Conservation (phyloP, 441 rosid species). For the Erodium moschatum region DNA sequence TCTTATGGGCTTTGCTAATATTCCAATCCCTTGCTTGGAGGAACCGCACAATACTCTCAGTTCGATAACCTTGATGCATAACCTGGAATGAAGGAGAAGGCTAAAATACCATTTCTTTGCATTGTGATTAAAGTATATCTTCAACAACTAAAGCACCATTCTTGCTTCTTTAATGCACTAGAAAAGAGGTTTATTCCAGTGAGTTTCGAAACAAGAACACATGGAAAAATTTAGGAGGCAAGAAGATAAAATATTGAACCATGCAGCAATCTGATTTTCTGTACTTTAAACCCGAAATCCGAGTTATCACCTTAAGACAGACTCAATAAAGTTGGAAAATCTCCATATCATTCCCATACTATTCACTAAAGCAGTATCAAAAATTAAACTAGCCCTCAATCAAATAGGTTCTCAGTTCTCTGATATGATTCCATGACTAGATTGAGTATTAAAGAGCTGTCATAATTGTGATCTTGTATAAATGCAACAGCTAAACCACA, state of each 20-base stretch:
- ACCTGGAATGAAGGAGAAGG: constrained; percentile 29
- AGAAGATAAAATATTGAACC: not conserved
- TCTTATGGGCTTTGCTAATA: constrained; percentile 50
- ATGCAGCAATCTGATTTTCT: not conserved
- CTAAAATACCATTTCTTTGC: constrained; percentile 1
- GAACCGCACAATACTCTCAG: constrained; percentile 45
- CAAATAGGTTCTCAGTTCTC: no score
- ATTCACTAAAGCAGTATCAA: no score
- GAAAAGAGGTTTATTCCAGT: not conserved
- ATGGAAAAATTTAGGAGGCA: not conserved
- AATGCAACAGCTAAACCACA: no score
- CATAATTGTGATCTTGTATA: no score
- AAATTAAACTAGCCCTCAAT: no score
- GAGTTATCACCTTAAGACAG: no score
- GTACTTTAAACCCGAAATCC: not conserved
- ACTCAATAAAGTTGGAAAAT: no score
- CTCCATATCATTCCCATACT: no score
- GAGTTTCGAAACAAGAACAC: not conserved
- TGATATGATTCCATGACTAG: no score
- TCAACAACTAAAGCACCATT: not conserved
- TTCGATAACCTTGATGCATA: constrained; percentile 50
- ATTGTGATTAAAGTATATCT: not conserved
- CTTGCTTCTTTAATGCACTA: not conserved
- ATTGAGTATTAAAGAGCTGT: no score
- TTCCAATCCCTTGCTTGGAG: constrained; percentile 69